Base-by-base conservation (phyloP, 441 rosid species). In the Populus hybrid region DNA sequence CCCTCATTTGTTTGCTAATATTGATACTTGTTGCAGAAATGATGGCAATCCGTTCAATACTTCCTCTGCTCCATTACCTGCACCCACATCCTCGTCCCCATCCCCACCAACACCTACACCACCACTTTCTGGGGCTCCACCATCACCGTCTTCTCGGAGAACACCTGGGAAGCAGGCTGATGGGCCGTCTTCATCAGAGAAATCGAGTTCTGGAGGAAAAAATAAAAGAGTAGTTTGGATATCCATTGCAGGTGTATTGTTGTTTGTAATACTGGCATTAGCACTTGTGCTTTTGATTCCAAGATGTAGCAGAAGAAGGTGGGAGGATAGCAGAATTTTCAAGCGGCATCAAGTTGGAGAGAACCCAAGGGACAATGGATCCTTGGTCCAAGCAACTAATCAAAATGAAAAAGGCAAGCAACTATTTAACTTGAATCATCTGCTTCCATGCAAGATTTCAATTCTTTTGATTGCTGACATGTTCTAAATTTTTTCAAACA, bases 21-120 rank as follows among this genome's bases (percentile, higher is more conserved):
- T 67, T 80, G 64, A 50, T 71, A 68, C 78, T 73, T 76, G 40
- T 74, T 86, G 86, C 91, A 95, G 99, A 80, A 84, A 84, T 74
- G 97, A 89, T 75, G 98, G 98, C 67, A 95, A 95, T 83, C 88
- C 76, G 7, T 93, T 93, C 83, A 93, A 92, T 81, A 75, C 87
- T 36, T 80, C 88, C 2, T 23, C 73, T 75, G 79, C 91, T 79
- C 91, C 95, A 6, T 61, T 79, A 76, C 84, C 91, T 82, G 85
- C 93, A 18, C 89, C 97, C 65, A 67, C 75, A 24, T 81, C 90
- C 70, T 81, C 92, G 75, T 78, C 79, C 70, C 67, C 91, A 30
- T 85, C 87, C 28, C 76, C 84, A 53, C 81, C 92, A 69, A 50
- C 91, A n/a, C 87, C 87, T 23, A 69, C 81, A 65, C 72, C 82